These are phyloP conservation scores for Pseudogymnoascus sp. DNA, from an alignment of 2,329 filamentous ascomycete genomes.

Conservation along the genomic window DNA sequence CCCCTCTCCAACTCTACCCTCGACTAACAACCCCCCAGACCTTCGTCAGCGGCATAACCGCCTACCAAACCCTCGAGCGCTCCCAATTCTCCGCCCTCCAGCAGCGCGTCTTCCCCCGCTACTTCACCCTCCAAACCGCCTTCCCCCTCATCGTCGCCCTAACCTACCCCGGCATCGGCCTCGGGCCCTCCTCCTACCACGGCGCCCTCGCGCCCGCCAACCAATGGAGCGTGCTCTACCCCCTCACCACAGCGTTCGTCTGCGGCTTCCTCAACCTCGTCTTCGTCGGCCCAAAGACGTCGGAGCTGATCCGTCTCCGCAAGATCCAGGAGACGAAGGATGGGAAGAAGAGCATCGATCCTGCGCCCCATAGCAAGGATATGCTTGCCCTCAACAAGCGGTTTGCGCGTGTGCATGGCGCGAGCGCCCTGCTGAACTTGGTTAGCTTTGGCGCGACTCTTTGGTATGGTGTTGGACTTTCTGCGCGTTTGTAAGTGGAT, in stretches of 20 bases:
- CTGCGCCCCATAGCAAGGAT: conserved; percentile 70
- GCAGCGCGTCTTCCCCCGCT: conserved; percentile 73
- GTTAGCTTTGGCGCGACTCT: conserved; percentile 60
- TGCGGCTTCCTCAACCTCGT: conserved; percentile 63
- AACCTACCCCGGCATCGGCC: conserved; percentile 55
- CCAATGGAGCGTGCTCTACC: conserved; percentile 56
- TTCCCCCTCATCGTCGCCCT: conserved; percentile 66
- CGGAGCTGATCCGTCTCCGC: conserved; percentile 64
- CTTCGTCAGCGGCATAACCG: conserved; percentile 66
- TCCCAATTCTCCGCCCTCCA: conserved; percentile 78
- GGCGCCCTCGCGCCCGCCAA: conserved; percentile 55
- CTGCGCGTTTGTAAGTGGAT: conserved; percentile 22
- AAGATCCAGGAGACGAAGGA: conserved; percentile 82
- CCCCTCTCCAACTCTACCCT: neutral
- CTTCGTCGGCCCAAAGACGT: conserved; percentile 68
- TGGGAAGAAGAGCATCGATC: conserved; percentile 78
- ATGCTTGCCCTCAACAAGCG: conserved; percentile 73
- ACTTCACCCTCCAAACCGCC: conserved; percentile 76
- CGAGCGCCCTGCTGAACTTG: conserved; percentile 74
- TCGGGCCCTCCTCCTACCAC: neutral
- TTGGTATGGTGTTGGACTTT: conserved; percentile 68
- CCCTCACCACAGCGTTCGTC: conserved; percentile 62
- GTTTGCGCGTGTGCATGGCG: conserved; percentile 73
- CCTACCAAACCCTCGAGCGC: conserved; percentile 68
- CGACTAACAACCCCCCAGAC: conserved; percentile 41